A percentile compares a stretch with the other conserved stretches of the same genome.
These are phyloP conservation scores for Alternaria atra DNA, from an alignment of 2,329 filamentous ascomycete species.

Conservation along the genomic window DNA sequence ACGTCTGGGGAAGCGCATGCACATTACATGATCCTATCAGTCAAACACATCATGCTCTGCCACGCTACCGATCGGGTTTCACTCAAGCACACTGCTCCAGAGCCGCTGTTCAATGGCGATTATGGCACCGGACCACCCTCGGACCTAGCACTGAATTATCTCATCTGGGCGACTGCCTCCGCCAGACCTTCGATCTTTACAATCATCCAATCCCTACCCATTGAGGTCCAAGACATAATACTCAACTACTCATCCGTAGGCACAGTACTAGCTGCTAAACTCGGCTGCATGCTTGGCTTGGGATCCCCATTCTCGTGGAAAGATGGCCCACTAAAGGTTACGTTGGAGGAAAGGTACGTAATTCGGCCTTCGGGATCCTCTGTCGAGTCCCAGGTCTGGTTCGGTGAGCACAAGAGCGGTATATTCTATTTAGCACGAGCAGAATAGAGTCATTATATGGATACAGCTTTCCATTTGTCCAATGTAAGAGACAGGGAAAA, in stretches of 20 bases:
- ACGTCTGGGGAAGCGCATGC: neutral
- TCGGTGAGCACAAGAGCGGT: constrained; percentile 16
- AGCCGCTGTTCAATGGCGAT: constrained; percentile 4
- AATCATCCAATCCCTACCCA: constrained; percentile 11
- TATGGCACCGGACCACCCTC: neutral
- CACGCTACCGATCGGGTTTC: neutral
- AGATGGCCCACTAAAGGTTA: constrained; percentile 15
- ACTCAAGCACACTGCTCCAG: constrained; percentile 1
- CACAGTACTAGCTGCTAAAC: constrained; percentile 17
- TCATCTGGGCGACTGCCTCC: constrained; percentile 4
- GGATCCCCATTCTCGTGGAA: constrained; percentile 20
- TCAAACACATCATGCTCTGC: constrained; percentile 4
- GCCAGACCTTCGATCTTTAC: constrained; percentile 14
- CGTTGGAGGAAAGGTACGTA: constrained; percentile 12
- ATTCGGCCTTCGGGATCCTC: constrained; percentile 10
- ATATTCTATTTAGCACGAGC: constrained; percentile 20
- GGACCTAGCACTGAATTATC: constrained; percentile 1
- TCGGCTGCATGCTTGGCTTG: constrained; percentile 20
- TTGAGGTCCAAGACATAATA: constrained; percentile 17
- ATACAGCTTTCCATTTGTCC: neutral
- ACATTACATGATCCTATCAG: constrained; percentile 3
- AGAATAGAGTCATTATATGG: neutral
- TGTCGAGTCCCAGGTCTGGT: constrained; percentile 20
- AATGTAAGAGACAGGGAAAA: neutral
- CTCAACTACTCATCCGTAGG: constrained; percentile 12